phyloP scores from a whole-genome alignment of 441 rosid genomes.

The Populus hybrid region DNA sequence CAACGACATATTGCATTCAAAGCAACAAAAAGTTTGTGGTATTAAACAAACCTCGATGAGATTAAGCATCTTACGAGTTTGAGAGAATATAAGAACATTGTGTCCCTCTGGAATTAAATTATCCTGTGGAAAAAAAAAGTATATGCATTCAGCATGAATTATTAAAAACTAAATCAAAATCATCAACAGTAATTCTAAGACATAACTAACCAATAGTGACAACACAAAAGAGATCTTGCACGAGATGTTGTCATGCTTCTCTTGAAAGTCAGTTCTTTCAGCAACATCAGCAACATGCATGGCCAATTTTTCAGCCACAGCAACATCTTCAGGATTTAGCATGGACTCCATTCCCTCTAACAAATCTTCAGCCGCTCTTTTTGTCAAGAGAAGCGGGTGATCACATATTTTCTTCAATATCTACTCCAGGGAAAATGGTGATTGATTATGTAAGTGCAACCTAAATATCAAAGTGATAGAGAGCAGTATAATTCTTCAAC shows the following conservation, averaged over 20 bases:
- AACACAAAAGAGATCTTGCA: conserved; percentile 90
- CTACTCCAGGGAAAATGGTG: conserved; percentile 42
- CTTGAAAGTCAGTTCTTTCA: conserved; percentile 69
- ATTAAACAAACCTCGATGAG: conserved; percentile 74
- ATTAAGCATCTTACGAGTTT: conserved; percentile 96
- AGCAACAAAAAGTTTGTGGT: background rate
- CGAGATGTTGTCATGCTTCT: conserved; percentile 72
- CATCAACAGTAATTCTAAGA: background rate
- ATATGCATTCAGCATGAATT: conserved; percentile 14
- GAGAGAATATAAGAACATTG: conserved; percentile 90
- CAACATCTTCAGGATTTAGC: conserved; percentile 70
- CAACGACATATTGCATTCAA: background rate
- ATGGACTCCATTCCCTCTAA: conserved; percentile 89
- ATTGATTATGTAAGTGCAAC: background rate
- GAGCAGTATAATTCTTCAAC: background rate
- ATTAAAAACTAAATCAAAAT: conserved; percentile 12
- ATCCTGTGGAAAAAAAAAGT: conserved; percentile 40
- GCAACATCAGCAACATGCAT: conserved; percentile 83
- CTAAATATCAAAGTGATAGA: conserved; percentile 5
- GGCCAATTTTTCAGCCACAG: conserved; percentile 84
- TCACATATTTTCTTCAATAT: conserved; percentile 98
- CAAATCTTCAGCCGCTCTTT: conserved; percentile 97
- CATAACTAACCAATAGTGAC: conserved; percentile 67
- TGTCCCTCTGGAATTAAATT: conserved; percentile 84
- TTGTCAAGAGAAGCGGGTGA: conserved; percentile 94